Evolutionary conservation across 2,329 filamentous ascomycete species (phyloP), one percentile per base, ranked within the genome.

Genomic region (Conoideocrella luteorostrata): DNA sequence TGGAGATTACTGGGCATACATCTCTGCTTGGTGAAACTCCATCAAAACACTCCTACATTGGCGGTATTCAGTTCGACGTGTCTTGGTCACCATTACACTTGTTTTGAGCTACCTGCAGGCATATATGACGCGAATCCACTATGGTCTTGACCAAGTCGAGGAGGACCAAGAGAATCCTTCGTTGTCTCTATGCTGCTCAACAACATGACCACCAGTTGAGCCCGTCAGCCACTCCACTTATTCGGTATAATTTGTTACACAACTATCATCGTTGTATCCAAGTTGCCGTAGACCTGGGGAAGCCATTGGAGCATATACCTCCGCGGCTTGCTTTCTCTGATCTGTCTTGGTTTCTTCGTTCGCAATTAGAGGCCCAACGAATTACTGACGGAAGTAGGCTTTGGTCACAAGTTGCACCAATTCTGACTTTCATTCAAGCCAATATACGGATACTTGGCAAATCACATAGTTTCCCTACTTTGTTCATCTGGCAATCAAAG

Each of bases 401-500:
- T 50, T 57, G 47, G 54, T 45, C 41, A 41, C 56, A 62, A 57
- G 48, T 59, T 45, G 53, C 46, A 29, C 60, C 64, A 39, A 52
- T 64, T 51, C 57, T 69, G 46, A 54, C 56, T 44, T 58, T 67
- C 50, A 54, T 62, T 55, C 53, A 53, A 50, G 54, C 46, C 52
- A 54, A 52, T 36, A 50, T 53, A 35, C 43, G 47, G 20, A 46
- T 39, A 35, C 46, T 43, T 44, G 44, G 50, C 40, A 48, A 37
- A 42, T 41, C 35, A 34, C 53, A 49, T 39, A 52, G 52, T 4
- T 63, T 59, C 50, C 67, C 66, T 6, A 68, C 63, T 15, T 51
- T 69, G 35, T 68, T 72, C 48, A 53, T 58, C 48, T 68, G 63
- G 60, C 57, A 65, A 44, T 61, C 55, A 21, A 48, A 51, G 32